Evolutionary conservation across 306 rosid genomes (phyloP).

Genomic region (Lathyrus aphaca): DNA sequence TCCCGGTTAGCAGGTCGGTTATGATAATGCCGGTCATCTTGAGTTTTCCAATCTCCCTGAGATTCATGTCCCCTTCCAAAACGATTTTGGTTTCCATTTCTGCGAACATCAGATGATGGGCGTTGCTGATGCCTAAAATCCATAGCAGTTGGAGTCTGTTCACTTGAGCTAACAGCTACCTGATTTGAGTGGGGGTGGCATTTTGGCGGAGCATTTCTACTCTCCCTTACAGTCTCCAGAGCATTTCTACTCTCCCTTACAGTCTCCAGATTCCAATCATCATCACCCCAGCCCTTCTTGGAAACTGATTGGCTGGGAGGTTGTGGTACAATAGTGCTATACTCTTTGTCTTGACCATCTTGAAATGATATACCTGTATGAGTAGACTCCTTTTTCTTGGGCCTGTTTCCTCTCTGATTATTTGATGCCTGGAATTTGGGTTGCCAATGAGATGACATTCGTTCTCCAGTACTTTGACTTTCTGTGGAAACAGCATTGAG

Average conservation of each 20-base stretch:
- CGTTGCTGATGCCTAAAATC: constrained; percentile 71
- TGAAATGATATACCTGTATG: constrained; percentile 43
- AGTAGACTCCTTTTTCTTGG: constrained; percentile 42
- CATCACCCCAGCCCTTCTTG: constrained; percentile 49
- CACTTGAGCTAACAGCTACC: constrained; percentile 48
- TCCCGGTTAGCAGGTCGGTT: constrained; percentile 60
- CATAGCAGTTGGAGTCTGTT: constrained; percentile 47
- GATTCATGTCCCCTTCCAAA: constrained; percentile 68
- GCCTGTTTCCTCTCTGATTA: constrained; percentile 51
- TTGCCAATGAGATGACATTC: constrained; percentile 74
- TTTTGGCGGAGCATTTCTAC: constrained; percentile 53
- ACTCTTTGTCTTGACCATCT: constrained; percentile 41
- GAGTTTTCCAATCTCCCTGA: constrained; percentile 71
- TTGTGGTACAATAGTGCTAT: constrained; percentile 41
- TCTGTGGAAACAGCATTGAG: constrained; percentile 54
- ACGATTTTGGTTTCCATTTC: constrained; percentile 69
- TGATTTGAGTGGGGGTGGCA: constrained; percentile 57
- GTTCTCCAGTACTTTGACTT: constrained; percentile 64
- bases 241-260: constrained; percentile 61
- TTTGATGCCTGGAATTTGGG: constrained; percentile 71
- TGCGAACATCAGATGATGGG: constrained; percentile 59
- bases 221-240: constrained; percentile 62
- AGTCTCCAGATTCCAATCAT: constrained; percentile 50
- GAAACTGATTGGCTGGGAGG: constrained; percentile 50
- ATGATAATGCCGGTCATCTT: constrained; percentile 58